Conservation (phyloP, 768 basidiomycete genomes). For the Mycena kentingensis region DNA sequence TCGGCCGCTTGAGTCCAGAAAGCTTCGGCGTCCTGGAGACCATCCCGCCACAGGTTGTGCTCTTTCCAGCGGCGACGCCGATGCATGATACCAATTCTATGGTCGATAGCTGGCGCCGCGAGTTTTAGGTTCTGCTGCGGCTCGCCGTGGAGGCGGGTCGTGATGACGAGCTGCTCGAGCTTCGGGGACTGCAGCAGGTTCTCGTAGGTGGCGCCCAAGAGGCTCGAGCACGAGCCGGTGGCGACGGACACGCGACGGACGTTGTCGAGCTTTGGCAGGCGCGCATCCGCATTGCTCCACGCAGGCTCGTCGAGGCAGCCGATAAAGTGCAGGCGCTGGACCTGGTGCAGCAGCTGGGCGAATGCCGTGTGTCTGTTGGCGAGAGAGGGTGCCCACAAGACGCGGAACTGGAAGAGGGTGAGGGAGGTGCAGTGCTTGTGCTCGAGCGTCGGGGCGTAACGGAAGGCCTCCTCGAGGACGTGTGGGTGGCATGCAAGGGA, state of each 20-base stretch:
- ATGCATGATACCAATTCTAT: constrained; percentile 18
- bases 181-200: constrained; percentile 15
- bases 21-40: constrained; percentile 12
- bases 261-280: constrained; percentile 12
- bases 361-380: background rate
- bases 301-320: constrained; percentile 8
- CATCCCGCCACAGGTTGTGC: constrained; percentile 14
- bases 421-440: constrained; percentile 15
- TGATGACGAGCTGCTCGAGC: constrained; percentile 19
- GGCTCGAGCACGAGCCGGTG: constrained; percentile 7
- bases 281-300: background rate
- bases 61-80: constrained; percentile 23
- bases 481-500: constrained; percentile 16
- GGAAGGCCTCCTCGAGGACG: constrained; percentile 2
- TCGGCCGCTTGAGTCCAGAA: constrained; percentile 19
- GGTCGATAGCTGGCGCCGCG: constrained; percentile 11
- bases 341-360: constrained; percentile 8
- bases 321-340: constrained; percentile 16
- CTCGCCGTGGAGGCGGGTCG: constrained; percentile 15
- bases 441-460: background rate
- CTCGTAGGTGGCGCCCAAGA: background rate
- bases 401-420: constrained; percentile 18
- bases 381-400: background rate
- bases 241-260: constrained; percentile 15
- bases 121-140: constrained; percentile 6